Percentiles rank a stretch among this genome's conserved stretches.
Evolutionary conservation across 257 asterid species (phyloP).

Genomic region (Fraxinus anomala): DNA sequence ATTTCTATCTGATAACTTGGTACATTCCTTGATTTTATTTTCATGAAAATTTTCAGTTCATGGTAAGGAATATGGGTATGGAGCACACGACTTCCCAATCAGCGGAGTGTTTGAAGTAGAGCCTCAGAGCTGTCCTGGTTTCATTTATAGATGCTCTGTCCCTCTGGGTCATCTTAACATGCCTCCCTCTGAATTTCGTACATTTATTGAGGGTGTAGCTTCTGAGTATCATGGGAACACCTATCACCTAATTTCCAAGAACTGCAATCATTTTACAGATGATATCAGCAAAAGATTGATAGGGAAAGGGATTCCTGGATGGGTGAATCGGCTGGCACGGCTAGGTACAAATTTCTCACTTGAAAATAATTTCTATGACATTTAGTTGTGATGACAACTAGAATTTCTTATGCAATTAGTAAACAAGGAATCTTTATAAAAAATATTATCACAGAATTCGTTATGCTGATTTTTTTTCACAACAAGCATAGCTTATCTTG

Average conservation of each 20-base stretch:
- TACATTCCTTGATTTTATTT: not conserved
- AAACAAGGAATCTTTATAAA: not conserved
- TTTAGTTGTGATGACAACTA: not conserved
- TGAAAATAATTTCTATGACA: not conserved
- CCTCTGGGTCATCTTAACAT: conserved; percentile 43
- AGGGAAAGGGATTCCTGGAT: conserved; percentile 55
- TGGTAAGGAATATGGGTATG: conserved; percentile 57
- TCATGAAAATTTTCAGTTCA: conserved; percentile 36
- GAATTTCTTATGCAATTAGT: not conserved
- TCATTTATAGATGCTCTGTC: conserved; percentile 47
- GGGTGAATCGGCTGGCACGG: conserved; percentile 57
- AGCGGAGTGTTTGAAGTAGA: conserved; percentile 64
- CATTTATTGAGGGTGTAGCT: conserved; percentile 48
- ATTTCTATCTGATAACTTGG: not conserved
- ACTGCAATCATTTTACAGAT: conserved; percentile 58
- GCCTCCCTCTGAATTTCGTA: conserved; percentile 43
- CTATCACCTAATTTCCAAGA: conserved; percentile 54
- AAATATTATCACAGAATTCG: not conserved
- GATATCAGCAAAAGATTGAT: conserved; percentile 44
- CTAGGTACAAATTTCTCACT: conserved; percentile 26
- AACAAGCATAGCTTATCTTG: not conserved
- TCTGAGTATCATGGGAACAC: conserved; percentile 60
- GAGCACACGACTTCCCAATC: conserved; percentile 58
- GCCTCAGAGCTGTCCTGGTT: conserved; percentile 58
- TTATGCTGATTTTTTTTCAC: not conserved